A percentile compares a stretch with the other conserved stretches of the same genome.
Conservation (phyloP, 2,329 filamentous ascomycete species). For the Sclerotinia glacialis region DNA sequence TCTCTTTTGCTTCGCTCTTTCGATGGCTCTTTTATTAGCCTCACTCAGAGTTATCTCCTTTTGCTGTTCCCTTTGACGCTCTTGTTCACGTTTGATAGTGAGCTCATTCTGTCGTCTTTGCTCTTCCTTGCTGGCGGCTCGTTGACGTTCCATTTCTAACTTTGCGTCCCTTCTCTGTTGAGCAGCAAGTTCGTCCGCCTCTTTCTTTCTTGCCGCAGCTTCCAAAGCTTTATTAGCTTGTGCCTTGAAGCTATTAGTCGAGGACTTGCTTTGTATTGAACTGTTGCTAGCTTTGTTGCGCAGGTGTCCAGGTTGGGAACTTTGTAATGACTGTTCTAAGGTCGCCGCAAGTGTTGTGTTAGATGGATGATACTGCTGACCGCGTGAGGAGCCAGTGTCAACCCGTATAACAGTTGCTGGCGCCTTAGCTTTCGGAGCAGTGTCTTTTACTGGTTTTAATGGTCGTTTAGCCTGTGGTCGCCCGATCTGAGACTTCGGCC, state of each 20-base stretch:
- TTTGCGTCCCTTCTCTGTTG: slow-evolving; percentile 80
- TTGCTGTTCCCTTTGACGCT: slow-evolving; percentile 47
- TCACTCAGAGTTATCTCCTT: slow-evolving; percentile 52
- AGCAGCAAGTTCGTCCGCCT: slow-evolving; percentile 77
- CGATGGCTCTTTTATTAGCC: slow-evolving; percentile 63
- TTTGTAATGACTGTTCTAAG: slow-evolving; percentile 54
- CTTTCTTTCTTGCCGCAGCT: slow-evolving; percentile 75
- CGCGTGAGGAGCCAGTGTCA: slow-evolving; percentile 63
- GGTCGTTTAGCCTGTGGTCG: slow-evolving; percentile 57
- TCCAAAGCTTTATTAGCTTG: slow-evolving; percentile 69
- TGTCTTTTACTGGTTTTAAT: slow-evolving; percentile 60
- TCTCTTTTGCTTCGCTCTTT: slow-evolving; percentile 62
- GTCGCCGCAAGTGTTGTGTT: slow-evolving; percentile 57
- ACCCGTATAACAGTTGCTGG: slow-evolving; percentile 71
- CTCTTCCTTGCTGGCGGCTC: slow-evolving; percentile 63
- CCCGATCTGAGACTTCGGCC: slow-evolving; percentile 49
- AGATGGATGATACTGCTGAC: slow-evolving; percentile 59
- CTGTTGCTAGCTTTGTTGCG: slow-evolving; percentile 62
- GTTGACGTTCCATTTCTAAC: slow-evolving; percentile 74
- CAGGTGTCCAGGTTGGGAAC: slow-evolving; percentile 45
- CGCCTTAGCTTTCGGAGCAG: slow-evolving; percentile 55
- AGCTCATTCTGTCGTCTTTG: slow-evolving; percentile 60
- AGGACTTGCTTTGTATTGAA: slow-evolving; percentile 41
- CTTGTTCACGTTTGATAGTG: slow-evolving; percentile 58
- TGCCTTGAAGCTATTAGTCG: slow-evolving; percentile 61